A percentile compares a stretch with the other conserved stretches of the same genome.
Evolutionary conservation across 768 basidiomycete species (phyloP).

Genomic region (Roridomyces roridus): DNA sequence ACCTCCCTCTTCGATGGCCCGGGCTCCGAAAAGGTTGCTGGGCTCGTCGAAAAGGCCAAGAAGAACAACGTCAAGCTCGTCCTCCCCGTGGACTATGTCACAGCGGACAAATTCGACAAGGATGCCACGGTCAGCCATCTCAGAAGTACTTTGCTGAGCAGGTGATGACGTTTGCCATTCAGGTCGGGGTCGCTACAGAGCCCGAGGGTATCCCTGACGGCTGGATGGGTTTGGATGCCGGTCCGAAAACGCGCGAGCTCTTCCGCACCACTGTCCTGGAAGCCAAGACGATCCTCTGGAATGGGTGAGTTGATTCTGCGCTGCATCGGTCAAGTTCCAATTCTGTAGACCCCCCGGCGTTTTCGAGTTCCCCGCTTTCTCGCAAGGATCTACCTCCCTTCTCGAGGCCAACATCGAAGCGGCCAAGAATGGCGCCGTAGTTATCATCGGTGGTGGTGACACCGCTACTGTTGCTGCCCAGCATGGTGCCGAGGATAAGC

Average conservation of each 20-base stretch:
- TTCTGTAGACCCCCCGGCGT: conserved; percentile 87
- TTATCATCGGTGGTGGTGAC: conserved; percentile 96
- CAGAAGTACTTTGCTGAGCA: not conserved
- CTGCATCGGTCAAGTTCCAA: conserved; percentile 5
- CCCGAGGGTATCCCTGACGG: conserved; percentile 87
- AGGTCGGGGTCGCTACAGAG: conserved; percentile 83
- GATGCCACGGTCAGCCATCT: conserved; percentile 72
- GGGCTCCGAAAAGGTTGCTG: conserved; percentile 85
- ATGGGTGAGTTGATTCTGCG: conserved; percentile 62
- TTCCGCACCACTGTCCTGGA: conserved; percentile 83
- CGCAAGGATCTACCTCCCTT: conserved; percentile 81
- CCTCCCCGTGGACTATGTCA: conserved; percentile 95
- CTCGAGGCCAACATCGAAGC: conserved; percentile 89
- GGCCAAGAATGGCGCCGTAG: conserved; percentile 82
- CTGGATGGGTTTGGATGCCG: conserved; percentile 96
- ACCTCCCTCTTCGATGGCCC: conserved; percentile 91
- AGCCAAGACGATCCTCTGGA: conserved; percentile 97
- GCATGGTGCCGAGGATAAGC: conserved; percentile 79
- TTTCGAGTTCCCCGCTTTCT: conserved; percentile 95
- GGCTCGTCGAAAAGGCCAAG: conserved; percentile 90
- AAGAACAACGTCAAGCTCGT: conserved; percentile 91
- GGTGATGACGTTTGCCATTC: not conserved
- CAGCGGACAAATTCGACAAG: conserved; percentile 94
- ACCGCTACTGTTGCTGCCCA: conserved; percentile 97
- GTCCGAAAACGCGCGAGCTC: conserved; percentile 80